These are phyloP conservation scores for Quercus parvula DNA, from an alignment of 306 rosid genomes.

Conservation along the genomic window DNA sequence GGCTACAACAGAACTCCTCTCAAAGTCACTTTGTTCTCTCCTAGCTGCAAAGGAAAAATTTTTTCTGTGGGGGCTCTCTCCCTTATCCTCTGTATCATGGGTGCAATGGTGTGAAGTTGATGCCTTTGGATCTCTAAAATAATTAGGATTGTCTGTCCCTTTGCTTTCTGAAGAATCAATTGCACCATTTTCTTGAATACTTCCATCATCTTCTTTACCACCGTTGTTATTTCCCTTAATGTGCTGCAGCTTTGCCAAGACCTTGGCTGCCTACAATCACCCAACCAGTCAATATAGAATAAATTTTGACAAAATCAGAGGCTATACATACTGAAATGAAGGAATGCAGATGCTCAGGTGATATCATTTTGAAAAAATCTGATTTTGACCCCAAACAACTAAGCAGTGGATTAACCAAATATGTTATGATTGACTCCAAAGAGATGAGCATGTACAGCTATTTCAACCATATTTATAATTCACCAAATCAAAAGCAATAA, in stretches of 20 bases:
- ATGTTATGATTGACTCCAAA: too few species aligned
- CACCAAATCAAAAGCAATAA: too few species aligned
- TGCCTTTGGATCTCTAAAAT: conserved; percentile 24
- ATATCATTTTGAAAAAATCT: neutral
- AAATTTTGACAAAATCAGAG: conserved; percentile 8
- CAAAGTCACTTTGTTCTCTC: conserved; percentile 20
- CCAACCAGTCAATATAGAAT: conserved; percentile 23
- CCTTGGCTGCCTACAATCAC: conserved; percentile 53
- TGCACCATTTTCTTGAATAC: conserved; percentile 17
- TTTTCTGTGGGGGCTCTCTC: conserved; percentile 8
- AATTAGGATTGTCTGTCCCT: conserved; percentile 22
- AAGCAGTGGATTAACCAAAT: too few species aligned
- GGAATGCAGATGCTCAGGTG: neutral
- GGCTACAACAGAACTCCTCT: conserved; percentile 21
- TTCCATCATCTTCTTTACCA: conserved; percentile 35
- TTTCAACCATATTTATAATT: too few species aligned
- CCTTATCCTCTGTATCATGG: conserved; percentile 28
- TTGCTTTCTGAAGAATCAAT: conserved; percentile 23
- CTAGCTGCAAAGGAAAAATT: conserved; percentile 12
- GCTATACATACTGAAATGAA: neutral
- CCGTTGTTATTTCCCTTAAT: conserved; percentile 33
- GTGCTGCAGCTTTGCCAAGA: conserved; percentile 46
- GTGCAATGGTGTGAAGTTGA: conserved; percentile 5
- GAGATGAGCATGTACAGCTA: too few species aligned
- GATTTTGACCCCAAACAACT: too few species aligned